Percentiles rank a stretch among this genome's conserved stretches.
Evolutionary conservation across 2,329 filamentous ascomycete genomes (phyloP).

Genomic region (Claviceps sp.): DNA sequence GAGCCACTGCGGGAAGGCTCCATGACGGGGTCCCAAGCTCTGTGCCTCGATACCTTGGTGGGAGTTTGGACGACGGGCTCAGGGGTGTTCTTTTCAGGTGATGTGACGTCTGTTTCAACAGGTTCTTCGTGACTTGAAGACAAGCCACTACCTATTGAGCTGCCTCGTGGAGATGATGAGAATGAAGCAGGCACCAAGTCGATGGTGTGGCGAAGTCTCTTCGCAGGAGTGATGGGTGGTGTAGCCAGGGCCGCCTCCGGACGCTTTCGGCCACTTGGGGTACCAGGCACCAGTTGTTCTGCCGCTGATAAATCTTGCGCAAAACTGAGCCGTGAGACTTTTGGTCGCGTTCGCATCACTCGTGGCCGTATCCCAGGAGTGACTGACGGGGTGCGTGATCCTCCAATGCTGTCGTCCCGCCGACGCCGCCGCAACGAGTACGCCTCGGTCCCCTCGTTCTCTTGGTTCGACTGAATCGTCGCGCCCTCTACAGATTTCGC

Average conservation of each 20-base stretch:
- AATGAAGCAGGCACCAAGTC: constrained; percentile 12
- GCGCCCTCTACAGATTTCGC: constrained; percentile 27
- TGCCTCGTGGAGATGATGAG: constrained; percentile 22
- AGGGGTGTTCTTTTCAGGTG: constrained; percentile 35
- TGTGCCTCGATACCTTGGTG: constrained; percentile 7
- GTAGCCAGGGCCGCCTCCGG: constrained; percentile 32
- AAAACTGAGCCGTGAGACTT: constrained; percentile 19
- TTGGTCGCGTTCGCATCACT: constrained; percentile 27
- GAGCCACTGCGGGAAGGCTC: constrained; percentile 4
- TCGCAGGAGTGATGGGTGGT: constrained; percentile 42
- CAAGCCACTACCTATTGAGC: constrained; percentile 19
- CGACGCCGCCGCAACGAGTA: constrained; percentile 44
- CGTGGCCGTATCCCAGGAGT: constrained; percentile 42
- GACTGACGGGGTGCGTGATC: constrained; percentile 43
- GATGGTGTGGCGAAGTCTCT: constrained; percentile 27
- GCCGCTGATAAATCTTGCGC: constrained; percentile 20
- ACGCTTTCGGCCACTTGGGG: constrained; percentile 23
- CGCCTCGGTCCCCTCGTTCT: constrained; percentile 33
- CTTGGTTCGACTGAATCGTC: constrained; percentile 35
- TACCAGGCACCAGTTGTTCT: constrained; percentile 15
- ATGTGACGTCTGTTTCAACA: constrained; percentile 31
- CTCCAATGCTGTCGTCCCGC: constrained; percentile 35
- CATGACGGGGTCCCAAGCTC: constrained; percentile 5
- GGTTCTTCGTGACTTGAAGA: constrained; percentile 16
- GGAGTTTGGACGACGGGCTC: constrained; percentile 21